phyloP scores from a whole-genome alignment of 1,284 basidiomycete genomes.

The Spongispora temasekensis region DNA sequence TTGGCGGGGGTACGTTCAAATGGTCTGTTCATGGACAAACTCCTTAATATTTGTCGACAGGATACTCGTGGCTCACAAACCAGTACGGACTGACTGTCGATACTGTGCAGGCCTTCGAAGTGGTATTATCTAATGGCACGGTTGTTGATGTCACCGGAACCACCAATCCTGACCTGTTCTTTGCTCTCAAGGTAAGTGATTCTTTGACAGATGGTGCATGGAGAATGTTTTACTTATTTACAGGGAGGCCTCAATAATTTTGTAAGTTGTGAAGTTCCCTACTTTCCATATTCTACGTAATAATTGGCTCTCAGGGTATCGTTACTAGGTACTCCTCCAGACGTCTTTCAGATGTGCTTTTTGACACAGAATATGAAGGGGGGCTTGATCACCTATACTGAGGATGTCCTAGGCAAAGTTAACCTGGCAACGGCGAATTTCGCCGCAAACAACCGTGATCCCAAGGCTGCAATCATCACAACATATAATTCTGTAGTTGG shows the following conservation, averaged over 20 bases:
- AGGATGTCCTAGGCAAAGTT: slow-evolving; percentile 14
- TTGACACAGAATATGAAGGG: slow-evolving; percentile 48
- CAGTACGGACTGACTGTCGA: slow-evolving; percentile 50
- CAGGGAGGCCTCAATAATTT: slow-evolving; percentile 63
- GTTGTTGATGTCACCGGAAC: slow-evolving; percentile 40
- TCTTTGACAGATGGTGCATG: neutral
- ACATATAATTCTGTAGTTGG: slow-evolving; percentile 43
- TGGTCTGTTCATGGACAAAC: slow-evolving; percentile 22
- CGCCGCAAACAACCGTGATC: slow-evolving; percentile 47
- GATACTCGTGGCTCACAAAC: slow-evolving; percentile 20
- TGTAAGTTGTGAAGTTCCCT: slow-evolving; percentile 43
- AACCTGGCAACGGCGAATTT: slow-evolving; percentile 51
- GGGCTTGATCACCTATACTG: slow-evolving; percentile 48
- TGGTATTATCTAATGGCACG: slow-evolving; percentile 46
- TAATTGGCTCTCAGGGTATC: slow-evolving; percentile 49
- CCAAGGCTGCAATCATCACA: slow-evolving; percentile 57
- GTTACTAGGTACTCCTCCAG: slow-evolving; percentile 64
- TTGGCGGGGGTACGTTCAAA: slow-evolving; percentile 60
- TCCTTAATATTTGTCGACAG: slow-evolving; percentile 15
- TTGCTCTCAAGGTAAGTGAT: slow-evolving; percentile 43
- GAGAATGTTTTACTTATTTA: neutral
- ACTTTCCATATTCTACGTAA: neutral
- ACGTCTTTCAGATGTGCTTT: too few relatives aligned
- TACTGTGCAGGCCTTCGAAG: slow-evolving; percentile 46
- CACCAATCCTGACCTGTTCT: slow-evolving; percentile 47